phyloP scores from a whole-genome alignment of 305 asterid genomes.

The Rubia tinctorum region DNA sequence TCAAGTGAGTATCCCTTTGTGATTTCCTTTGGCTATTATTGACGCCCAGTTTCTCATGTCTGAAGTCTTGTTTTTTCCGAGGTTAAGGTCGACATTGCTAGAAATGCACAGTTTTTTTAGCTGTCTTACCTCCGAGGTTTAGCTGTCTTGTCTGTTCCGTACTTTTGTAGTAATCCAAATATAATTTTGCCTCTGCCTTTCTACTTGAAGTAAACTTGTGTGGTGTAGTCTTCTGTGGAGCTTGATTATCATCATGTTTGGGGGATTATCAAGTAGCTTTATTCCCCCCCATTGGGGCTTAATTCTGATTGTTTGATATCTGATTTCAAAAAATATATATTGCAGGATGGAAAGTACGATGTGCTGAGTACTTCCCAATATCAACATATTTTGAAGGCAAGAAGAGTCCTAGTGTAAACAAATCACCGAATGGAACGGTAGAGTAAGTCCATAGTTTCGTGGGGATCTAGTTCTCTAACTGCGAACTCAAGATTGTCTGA shows the following conservation, averaged over 20 bases:
- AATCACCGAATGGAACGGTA: constrained; percentile 57
- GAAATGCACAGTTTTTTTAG: background rate
- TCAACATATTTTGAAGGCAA: constrained; percentile 80
- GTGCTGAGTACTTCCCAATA: constrained; percentile 76
- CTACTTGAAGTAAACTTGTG: background rate
- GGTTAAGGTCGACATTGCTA: background rate
- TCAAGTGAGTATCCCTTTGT: constrained; percentile 40
- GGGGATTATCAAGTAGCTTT: background rate
- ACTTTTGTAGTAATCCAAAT: background rate
- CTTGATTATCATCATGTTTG: background rate
- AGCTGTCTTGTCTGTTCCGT: background rate
- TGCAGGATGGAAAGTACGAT: constrained; percentile 83
- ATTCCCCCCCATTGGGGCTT: background rate
- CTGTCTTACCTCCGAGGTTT: background rate
- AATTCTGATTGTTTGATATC: constrained; percentile 1
- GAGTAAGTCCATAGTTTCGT: constrained; percentile 45
- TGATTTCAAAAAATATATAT: background rate
- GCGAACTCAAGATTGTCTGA: constrained; percentile 19
- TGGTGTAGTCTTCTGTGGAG: background rate
- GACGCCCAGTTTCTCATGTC: background rate
- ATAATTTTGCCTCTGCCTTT: background rate
- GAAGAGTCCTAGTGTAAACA: constrained; percentile 55
- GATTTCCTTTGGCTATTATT: background rate
- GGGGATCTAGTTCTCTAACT: constrained; percentile 52
- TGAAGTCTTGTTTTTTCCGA: constrained; percentile 2